Evolutionary conservation across 768 basidiomycete species (phyloP), one percentile per base, ranked within the genome.

Genomic region (Serendipita sp.): DNA sequence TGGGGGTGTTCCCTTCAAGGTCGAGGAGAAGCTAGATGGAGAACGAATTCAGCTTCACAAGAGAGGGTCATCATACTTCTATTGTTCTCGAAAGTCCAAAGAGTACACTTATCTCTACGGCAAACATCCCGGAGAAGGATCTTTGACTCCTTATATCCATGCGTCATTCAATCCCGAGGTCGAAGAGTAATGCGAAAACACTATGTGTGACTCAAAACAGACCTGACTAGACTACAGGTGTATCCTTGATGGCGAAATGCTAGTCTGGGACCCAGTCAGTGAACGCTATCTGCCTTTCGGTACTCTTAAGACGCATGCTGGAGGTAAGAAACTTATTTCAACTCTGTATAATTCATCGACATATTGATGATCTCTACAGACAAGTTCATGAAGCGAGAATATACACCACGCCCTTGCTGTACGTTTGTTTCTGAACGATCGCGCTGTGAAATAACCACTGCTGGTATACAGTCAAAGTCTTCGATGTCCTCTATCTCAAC

Each of bases 11-110:
- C 81, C 84, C 47, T 99, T 99, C 71, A 76, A 92, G 67, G 88
- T 99, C 44, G 96, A 99, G 72, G 96, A 99, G 76, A 99, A 98
- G 72, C 79, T 98, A 1, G 96, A 99, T 69, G 96, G 96, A 1
- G 96, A 99, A 73, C 78, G 96, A 38, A 92, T 99, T 75, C 96
- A 98, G 72, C 68, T 99, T 65, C 96, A 99, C 71, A 97, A 90
- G 73, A 80, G 88, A 56, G 92, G 91, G 0, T 88, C 89, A 66
- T 85, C 91, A 71, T 97, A 89, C 71, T 89, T 86, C 68, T 97
- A 95, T 70, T 94, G 87, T 72, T 98, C 96, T 18, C 81, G 89
- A 72, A 93, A 95, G 72, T 90, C 88, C 18, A 94, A 91, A 70
- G 86, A 91, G 69, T 92, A 92, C 71, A 91, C 90, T 0, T 86